Base-by-base conservation (phyloP, 2,329 filamentous ascomycete genomes). In the Allantophomopsis lycopodina region DNA sequence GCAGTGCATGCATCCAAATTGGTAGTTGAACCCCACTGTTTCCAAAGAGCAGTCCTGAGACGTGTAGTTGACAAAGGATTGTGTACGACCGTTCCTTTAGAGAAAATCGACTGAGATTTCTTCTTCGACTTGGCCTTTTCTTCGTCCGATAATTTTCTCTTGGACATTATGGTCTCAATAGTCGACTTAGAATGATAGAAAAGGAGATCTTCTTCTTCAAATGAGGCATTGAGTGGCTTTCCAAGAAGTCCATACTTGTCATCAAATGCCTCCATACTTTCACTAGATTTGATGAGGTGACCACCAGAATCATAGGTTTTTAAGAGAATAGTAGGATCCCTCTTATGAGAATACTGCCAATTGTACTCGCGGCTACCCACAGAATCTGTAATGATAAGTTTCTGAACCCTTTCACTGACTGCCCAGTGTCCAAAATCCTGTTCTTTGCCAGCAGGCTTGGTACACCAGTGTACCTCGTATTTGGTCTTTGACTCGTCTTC, bases 21-120 rank as follows among this genome's bases (percentile, higher is more conserved):
- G 21, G 55, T 56, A 1, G 58, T 57, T 16, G 63, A 60, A 37
- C 67, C 63, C 66, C 66, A 70, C 12, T 59, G 56, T 42, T 64
- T 64, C 66, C 66, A 70, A 32, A 70, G 60, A 43, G 63, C 55
- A 1, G 64, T 67, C n/a, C 66, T 58, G 37, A 66, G 59, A 37
- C 55, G 61, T 43, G 64, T 66, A 7, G 66, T 69, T 0, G 65
- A 65, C 0, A 67, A 48, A 2, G 18, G 15, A 18, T 49, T 59
- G 2, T 50, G 48, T 41, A 57, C 56, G 8, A 58, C 50, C 23
- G 50, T 42, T 21, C 37, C 42, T 21, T 40, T 18, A 32, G 38
- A 40, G 5, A 43, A 41, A 6, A 34, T 7, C 15, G 32, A 34
- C 6, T n/a, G 7, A 17, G 32, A 34, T 14, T 17, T 34, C 32